Evolutionary conservation across 2,329 filamentous ascomycete species (phyloP), one percentile per base, ranked within the genome.

Genomic region (Clonostachys byssicola): DNA sequence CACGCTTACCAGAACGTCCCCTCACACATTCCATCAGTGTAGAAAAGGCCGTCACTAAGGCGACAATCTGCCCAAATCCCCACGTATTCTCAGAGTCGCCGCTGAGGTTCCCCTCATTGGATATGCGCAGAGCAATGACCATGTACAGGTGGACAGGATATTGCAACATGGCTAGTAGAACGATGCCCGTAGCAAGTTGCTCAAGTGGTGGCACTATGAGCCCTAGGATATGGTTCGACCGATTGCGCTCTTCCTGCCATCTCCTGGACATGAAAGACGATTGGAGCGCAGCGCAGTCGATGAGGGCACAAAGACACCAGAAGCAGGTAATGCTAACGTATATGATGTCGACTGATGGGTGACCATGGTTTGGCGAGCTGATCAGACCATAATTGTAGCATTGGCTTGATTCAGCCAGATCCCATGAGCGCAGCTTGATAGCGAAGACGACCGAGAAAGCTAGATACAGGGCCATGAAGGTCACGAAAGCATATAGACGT

Each of bases 41-140:
- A 12, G 47, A 34, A 18, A 40, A 35, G 7, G 20, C 34, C 17
- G 40, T 13, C 7, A 49, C n/a, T 7, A 49, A 36, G 16, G 47
- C 47, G 14, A 49, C 44, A 16, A 49, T 49, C 39, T 49, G 47
- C 9, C 47, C 47, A 39, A 49, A 46, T 5, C 47, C 47, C 47
- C 47, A 49, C 7, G 34, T 34, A 18, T 49, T 46, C 23, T 49
- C 47, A 13, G 47, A 46, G 23, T 43, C 41, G 9, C 47, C 47
- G 16, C n/a, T 35, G 4, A 49, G 43, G 6, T 30, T 40, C n/a
- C 12, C n/a, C 30, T 49, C 44, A 17, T 49, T 49, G 3, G 34
- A 16, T 9, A 41, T 16, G 10, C 47, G 34, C 40, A 49, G 12
- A 5, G 47, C 47, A 34, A 49, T 46, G 13, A 49, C 47, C 44